Base-by-base conservation (phyloP, 768 basidiomycete genomes). In the Pleurotus pulmonarius region DNA sequence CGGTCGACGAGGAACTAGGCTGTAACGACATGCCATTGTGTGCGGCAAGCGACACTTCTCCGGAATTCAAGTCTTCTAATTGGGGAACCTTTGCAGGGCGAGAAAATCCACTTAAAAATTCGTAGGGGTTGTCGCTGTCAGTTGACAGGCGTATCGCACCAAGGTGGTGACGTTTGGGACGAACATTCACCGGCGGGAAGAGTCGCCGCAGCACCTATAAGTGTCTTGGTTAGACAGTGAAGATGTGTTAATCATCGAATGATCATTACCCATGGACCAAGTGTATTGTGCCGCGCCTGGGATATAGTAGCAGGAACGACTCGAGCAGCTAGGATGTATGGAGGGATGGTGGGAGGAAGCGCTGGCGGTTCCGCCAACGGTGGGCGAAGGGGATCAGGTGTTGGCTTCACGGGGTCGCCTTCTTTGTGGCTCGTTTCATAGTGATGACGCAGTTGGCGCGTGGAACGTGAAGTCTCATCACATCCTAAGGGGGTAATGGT, bases 251-350 rank as follows among this genome's bases (percentile, higher is more conserved):
- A n/a, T 45, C 44, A 24, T 15, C 45, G 11, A 46, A 29, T 6
- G 26, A 48, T 26, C 44, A 20, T 59, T 64, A 87, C 88, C 83
- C 80, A 82, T 57, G 78, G 77, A 11, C 75, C 79, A 38, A 88
- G 64, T 43, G 63, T 61, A 13, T 67, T 70, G 63, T 88, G 88
- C 44, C 79, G 75, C 16, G 79, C 77, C 52, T 69, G 64, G 11
- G 82, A 70, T 56, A 89, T 83, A 4, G 68, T 63, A 40, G 78
- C 69, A 51, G 73, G 77, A 6, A 65, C 60, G 4, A 86, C 73
- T 13, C 67, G 71, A 57, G 73, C 69, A 9, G 80, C 70, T 56
- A 78, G 73, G 24, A 80, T 72, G 63, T 85, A 84, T 5, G 80
- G 70, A 26, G 85, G 85, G 39, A 85, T 63, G 12, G 56, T 62